These are phyloP conservation scores for Candida oleophila DNA, from an alignment of 805 yeast species.

Conservation along the genomic window DNA sequence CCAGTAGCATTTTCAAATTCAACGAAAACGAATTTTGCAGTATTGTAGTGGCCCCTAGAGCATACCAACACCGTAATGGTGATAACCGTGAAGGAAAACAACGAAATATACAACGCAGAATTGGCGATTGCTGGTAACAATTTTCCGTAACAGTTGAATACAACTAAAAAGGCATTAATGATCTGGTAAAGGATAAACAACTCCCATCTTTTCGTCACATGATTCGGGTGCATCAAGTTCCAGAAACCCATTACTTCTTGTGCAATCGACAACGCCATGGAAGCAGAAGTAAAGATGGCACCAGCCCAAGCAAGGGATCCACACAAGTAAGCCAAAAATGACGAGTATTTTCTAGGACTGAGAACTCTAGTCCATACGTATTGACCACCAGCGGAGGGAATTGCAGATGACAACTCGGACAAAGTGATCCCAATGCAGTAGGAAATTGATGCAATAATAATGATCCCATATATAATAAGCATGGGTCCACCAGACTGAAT, in stretches of 20 bases:
- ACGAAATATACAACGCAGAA: conserved; percentile 33
- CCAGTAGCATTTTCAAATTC: conserved; percentile 22
- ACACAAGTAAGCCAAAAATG: conserved; percentile 38
- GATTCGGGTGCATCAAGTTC: conserved; percentile 34
- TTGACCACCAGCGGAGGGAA: conserved; percentile 44
- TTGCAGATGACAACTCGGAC: conserved; percentile 39
- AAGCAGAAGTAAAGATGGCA: conserved; percentile 39
- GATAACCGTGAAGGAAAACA: conserved; percentile 33
- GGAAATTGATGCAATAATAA: conserved; percentile 36
- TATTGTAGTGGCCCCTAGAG: conserved; percentile 32
- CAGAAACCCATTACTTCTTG: conserved; percentile 36
- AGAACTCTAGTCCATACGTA: conserved; percentile 42
- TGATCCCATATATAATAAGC: conserved; percentile 40
- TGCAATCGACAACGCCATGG: conserved; percentile 37
- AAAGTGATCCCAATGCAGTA: conserved; percentile 37
- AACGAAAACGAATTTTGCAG: conserved; percentile 23
- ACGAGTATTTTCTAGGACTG: conserved; percentile 36
- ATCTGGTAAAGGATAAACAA: conserved; percentile 36
- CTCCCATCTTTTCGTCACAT: conserved; percentile 34
- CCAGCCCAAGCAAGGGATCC: conserved; percentile 46
- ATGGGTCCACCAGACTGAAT: conserved; percentile 43
- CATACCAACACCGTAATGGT: conserved; percentile 39
- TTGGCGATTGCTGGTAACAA: conserved; percentile 34
- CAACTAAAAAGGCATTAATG: conserved; percentile 28
- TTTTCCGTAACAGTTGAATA: conserved; percentile 38